phyloP scores from a whole-genome alignment of 768 basidiomycete species.

The Amanita rubescens region DNA sequence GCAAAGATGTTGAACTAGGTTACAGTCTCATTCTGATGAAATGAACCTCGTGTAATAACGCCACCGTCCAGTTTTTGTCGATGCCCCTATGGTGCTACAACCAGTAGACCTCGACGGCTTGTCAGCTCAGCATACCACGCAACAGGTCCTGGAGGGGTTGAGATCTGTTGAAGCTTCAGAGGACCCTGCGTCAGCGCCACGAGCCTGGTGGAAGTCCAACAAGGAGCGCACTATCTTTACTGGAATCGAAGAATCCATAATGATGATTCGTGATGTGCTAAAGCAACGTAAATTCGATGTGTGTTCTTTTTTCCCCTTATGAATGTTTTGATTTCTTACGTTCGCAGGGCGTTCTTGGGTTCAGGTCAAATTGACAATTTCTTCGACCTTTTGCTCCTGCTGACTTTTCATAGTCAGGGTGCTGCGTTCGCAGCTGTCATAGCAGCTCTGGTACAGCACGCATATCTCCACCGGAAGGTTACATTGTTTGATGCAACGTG shows the following conservation, averaged over 20 bases:
- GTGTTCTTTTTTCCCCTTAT: slow-evolving; percentile 18
- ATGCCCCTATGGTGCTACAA: slow-evolving; percentile 60
- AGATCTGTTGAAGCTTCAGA: slow-evolving; percentile 34
- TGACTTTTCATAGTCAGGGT: slow-evolving; percentile 49
- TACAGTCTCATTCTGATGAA: neutral
- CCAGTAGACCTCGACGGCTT: slow-evolving; percentile 49
- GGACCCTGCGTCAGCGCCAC: slow-evolving; percentile 49
- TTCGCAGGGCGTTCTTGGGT: slow-evolving; percentile 68
- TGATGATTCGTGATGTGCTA: slow-evolving; percentile 48
- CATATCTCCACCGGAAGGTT: neutral
- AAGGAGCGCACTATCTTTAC: slow-evolving; percentile 39
- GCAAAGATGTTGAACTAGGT: slow-evolving; percentile 63
- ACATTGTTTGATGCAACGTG: neutral
- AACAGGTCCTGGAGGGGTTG: slow-evolving; percentile 14
- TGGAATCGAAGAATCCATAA: slow-evolving; percentile 55
- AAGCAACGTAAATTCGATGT: slow-evolving; percentile 60
- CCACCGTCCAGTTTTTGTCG: slow-evolving; percentile 56
- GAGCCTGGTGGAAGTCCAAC: slow-evolving; percentile 68
- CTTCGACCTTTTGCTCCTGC: neutral
- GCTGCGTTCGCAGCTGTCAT: slow-evolving; percentile 69
- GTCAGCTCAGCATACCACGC: slow-evolving; percentile 14
- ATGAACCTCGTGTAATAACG: neutral
- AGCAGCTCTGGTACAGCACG: slow-evolving; percentile 51
- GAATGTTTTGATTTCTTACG: slow-evolving; percentile 8
- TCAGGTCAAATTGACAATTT: slow-evolving; percentile 42